Percentiles rank a stretch among this genome's conserved stretches.
Conservation (phyloP, 225 moss, liverwort and hornwort species). For the Polytrichum commune region DNA sequence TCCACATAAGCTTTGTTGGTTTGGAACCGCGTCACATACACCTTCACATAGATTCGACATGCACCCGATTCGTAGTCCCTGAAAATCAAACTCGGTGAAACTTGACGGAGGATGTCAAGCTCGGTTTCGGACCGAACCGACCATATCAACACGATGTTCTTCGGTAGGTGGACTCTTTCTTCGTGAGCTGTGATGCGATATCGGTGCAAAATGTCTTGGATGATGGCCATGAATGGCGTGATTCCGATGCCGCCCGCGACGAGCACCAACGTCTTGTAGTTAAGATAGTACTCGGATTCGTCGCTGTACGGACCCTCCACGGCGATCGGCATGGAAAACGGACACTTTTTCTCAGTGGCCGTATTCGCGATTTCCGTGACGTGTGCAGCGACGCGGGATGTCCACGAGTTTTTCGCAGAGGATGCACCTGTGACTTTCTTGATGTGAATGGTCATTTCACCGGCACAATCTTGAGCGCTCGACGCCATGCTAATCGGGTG, state of each 20-base stretch:
- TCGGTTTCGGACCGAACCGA: conserved; percentile 10
- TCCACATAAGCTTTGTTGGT: accelerated
- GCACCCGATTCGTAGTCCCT: neutral
- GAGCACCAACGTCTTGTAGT: neutral
- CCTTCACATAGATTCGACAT: neutral
- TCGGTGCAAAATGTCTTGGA: conserved; percentile 30
- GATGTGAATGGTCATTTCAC: conserved; percentile 1
- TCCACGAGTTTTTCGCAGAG: neutral
- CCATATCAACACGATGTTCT: conserved; percentile 10
- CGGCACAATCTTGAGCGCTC: neutral
- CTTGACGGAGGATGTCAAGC: neutral
- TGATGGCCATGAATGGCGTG: conserved; percentile 37
- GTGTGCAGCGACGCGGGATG: neutral
- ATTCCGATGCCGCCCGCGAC: conserved; percentile 20
- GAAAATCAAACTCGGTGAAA: conserved; percentile 5
- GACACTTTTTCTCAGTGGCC: neutral
- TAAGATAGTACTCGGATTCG: neutral
- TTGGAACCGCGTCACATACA: conserved; percentile 1
- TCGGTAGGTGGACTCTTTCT: conserved; percentile 2
- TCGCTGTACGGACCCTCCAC: too few species aligned
- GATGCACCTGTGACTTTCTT: neutral
- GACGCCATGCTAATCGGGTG: conserved; percentile 7
- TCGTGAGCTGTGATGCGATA: conserved; percentile 7
- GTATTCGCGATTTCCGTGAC: neutral
- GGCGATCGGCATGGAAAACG: neutral